phyloP scores from a whole-genome alignment of 179 eudicot species.

The Sideroxylon spinosum region DNA sequence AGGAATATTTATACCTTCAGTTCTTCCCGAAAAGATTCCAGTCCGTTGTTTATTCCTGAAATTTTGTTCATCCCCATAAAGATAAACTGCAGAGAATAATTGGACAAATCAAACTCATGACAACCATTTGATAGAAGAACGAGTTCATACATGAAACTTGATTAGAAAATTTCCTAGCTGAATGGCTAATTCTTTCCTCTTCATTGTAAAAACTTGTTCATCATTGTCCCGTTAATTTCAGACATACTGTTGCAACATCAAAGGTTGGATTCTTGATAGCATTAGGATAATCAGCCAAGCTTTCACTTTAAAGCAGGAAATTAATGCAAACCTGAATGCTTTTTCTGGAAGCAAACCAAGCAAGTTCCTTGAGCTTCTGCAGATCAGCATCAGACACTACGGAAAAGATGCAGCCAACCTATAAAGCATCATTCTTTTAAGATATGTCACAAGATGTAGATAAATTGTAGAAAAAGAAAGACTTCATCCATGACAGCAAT shows the following conservation, averaged over 20 bases:
- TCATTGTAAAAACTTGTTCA: background rate
- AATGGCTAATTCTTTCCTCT: background rate
- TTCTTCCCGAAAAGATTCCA: constrained; percentile 40
- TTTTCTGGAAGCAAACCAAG: constrained; percentile 36
- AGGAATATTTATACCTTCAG: constrained; percentile 31
- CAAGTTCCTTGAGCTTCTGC: constrained; percentile 41
- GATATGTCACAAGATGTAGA: background rate
- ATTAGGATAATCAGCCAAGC: background rate
- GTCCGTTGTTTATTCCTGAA: constrained; percentile 24
- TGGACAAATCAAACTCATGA: constrained; percentile 6
- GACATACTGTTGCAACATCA: background rate
- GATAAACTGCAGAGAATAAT: constrained; percentile 35
- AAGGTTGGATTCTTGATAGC: background rate
- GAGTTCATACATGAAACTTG: background rate
- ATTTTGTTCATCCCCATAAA: constrained; percentile 39
- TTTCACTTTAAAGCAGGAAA: background rate
- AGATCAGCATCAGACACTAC: constrained; percentile 43
- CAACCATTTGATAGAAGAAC: background rate
- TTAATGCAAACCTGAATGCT: constrained; percentile 47
- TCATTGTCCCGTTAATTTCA: background rate
- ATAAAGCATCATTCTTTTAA: constrained; percentile 11
- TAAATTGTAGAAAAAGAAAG: background rate
- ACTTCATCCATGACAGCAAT: background rate
- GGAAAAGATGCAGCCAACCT: constrained; percentile 51
- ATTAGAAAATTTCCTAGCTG: background rate